A percentile compares a stretch with the other conserved stretches of the same genome.
Conservation (phyloP, 495 filamentous ascomycete species). For the Tuber melanosporum region DNA sequence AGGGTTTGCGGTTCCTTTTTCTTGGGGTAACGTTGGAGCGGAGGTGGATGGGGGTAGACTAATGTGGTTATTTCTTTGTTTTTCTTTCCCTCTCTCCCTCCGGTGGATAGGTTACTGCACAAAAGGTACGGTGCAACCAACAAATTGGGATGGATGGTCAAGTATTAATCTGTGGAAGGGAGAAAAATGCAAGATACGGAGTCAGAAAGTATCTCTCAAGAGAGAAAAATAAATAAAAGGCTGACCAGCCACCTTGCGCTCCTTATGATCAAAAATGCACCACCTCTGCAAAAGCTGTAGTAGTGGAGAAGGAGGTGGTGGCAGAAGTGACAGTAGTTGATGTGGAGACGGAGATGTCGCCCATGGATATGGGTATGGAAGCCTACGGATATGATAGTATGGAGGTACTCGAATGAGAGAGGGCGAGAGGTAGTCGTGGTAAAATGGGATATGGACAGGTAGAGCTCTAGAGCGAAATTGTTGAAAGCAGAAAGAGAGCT, state of each 20-base stretch:
- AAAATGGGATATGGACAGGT: neutral
- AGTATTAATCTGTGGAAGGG: neutral
- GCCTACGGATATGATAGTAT: neutral
- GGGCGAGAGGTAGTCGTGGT: neutral
- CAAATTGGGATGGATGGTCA: neutral
- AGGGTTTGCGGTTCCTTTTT: conserved; percentile 2
- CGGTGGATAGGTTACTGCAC: neutral
- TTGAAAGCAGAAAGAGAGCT: neutral
- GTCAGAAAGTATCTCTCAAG: neutral
- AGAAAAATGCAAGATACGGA: neutral
- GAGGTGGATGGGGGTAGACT: neutral
- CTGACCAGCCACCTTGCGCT: neutral
- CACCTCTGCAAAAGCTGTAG: neutral
- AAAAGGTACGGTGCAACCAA: neutral
- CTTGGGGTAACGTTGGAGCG: neutral
- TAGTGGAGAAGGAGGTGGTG: neutral
- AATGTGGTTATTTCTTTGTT: conserved; percentile 3
- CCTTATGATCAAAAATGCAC: neutral
- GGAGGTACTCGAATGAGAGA: neutral
- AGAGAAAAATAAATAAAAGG: neutral
- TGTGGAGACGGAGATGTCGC: neutral
- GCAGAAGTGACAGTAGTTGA: neutral
- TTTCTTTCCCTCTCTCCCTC: neutral
- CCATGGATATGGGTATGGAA: neutral
- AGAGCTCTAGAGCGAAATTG: neutral